Evolutionary conservation across 495 filamentous ascomycete species (phyloP).

Genomic region (Hypomontagnella monticulosa): DNA sequence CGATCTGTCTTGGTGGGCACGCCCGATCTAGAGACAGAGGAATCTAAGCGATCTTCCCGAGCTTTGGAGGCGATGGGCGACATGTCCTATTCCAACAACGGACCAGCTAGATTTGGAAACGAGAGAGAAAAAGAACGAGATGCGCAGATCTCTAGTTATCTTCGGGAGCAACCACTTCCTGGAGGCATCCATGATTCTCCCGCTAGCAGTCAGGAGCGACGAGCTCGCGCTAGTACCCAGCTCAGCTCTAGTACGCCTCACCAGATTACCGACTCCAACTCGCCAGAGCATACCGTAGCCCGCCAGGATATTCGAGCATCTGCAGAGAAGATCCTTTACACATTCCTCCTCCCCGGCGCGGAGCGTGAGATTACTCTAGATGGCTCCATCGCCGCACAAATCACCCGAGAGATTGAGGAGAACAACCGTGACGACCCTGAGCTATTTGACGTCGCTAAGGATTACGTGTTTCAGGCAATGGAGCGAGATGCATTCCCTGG

Average conservation of each 20-base stretch:
- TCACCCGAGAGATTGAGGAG: slow-evolving; percentile 86
- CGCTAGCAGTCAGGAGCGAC: slow-evolving; percentile 71
- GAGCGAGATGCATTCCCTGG: slow-evolving; percentile 97
- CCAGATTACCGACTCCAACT: slow-evolving; percentile 72
- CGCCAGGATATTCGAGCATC: slow-evolving; percentile 89
- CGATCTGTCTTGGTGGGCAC: slow-evolving; percentile 93
- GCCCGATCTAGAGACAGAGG: slow-evolving; percentile 83
- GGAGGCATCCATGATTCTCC: slow-evolving; percentile 67
- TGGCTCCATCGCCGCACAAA: slow-evolving; percentile 80
- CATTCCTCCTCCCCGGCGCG: slow-evolving; percentile 88
- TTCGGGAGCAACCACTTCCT: slow-evolving; percentile 76
- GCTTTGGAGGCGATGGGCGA: slow-evolving; percentile 78
- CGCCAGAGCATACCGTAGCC: slow-evolving; percentile 83
- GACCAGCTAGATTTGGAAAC: slow-evolving; percentile 56
- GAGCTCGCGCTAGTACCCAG: slow-evolving; percentile 72
- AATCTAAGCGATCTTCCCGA: slow-evolving; percentile 84
- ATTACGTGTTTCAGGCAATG: slow-evolving; percentile 99
- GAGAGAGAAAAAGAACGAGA: slow-evolving; percentile 75
- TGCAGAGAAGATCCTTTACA: slow-evolving; percentile 97
- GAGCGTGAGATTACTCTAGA: slow-evolving; percentile 96
- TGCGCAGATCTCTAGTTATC: slow-evolving; percentile 86
- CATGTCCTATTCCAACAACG: slow-evolving; percentile 66
- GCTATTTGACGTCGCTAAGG: slow-evolving; percentile 95
- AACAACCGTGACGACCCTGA: slow-evolving; percentile 93
- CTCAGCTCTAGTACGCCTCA: slow-evolving; percentile 58